phyloP scores from a whole-genome alignment of 78 protist species.

The Tieghemostelium lacteum region DNA sequence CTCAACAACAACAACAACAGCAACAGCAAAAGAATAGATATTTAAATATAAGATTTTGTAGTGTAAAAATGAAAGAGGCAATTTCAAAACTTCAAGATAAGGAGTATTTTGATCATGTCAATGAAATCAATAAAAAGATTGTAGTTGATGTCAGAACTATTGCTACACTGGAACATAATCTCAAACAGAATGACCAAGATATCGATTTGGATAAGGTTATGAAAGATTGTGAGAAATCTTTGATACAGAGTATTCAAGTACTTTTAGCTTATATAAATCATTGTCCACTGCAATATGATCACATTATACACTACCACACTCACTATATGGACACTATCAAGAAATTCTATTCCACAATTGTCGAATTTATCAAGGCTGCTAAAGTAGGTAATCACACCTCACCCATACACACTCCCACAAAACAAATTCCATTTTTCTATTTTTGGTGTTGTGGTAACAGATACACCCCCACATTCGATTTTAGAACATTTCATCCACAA shows the following conservation, averaged over 20 bases:
- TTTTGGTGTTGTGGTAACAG: background rate
- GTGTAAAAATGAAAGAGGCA: constrained; percentile 12
- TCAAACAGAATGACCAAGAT: constrained; percentile 18
- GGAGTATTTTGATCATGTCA: constrained; percentile 29
- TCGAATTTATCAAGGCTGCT: constrained; percentile 44
- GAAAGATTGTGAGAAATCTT: constrained; percentile 13
- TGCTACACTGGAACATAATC: background rate
- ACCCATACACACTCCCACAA: background rate
- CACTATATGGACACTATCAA: constrained; percentile 36
- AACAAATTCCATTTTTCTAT: background rate
- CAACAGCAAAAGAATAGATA: background rate
- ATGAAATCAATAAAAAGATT: constrained; percentile 29
- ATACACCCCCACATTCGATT: background rate
- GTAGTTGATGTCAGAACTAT: constrained; percentile 35
- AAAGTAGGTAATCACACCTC: constrained; percentile 1
- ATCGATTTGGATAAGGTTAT: constrained; percentile 11
- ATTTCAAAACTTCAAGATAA: background rate
- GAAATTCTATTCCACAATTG: constrained; percentile 1
- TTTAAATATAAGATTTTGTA: background rate
- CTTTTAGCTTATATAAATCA: constrained; percentile 1
- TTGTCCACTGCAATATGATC: constrained; percentile 27
- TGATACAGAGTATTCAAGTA: constrained; percentile 22
- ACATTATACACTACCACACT: constrained; percentile 14
- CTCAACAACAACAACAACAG: background rate
- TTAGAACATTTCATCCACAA: too few relatives aligned